Evolutionary conservation across 1,284 basidiomycete genomes (phyloP).

Genomic region (Heliocybe sulcata): DNA sequence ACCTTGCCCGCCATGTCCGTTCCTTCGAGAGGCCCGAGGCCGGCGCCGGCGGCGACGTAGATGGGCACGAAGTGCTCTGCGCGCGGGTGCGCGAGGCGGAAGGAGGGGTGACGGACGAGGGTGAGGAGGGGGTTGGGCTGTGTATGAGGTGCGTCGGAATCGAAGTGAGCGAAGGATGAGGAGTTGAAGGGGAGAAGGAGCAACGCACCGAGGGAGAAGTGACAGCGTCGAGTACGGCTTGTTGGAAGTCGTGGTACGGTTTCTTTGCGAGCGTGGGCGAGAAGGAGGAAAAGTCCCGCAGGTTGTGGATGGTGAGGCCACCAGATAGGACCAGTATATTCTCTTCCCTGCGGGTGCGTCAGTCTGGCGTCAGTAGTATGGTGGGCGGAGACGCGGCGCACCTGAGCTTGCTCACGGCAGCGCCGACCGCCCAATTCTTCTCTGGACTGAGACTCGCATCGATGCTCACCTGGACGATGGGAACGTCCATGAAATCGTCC

Average conservation of each 20-base stretch:
- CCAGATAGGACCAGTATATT: slow-evolving; percentile 66
- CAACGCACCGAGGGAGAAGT: slow-evolving; percentile 39
- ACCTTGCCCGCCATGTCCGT: slow-evolving; percentile 29
- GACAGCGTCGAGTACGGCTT: slow-evolving; percentile 51
- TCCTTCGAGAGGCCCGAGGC: slow-evolving; percentile 24
- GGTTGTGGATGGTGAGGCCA: slow-evolving; percentile 63
- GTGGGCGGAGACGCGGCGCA: slow-evolving; percentile 15
- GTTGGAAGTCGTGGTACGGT: slow-evolving; percentile 48
- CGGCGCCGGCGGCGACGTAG: slow-evolving; percentile 69
- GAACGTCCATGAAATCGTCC: slow-evolving; percentile 47
- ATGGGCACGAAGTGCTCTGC: slow-evolving; percentile 72
- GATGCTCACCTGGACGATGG: slow-evolving; percentile 67
- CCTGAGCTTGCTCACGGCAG: slow-evolving; percentile 53
- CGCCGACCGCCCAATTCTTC: slow-evolving; percentile 59
- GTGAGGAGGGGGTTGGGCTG: slow-evolving; percentile 30
- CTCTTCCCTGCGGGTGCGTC: slow-evolving; percentile 36
- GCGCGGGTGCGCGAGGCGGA: slow-evolving; percentile 58
- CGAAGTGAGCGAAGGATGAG: slow-evolving; percentile 15
- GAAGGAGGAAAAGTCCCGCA: slow-evolving; percentile 48
- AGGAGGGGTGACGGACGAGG: slow-evolving; percentile 49
- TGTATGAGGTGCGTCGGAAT: slow-evolving; percentile 3
- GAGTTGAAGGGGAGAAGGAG: slow-evolving; percentile 14
- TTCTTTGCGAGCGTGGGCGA: slow-evolving; percentile 38
- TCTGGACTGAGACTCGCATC: slow-evolving; percentile 53
- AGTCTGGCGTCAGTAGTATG: background rate